Evolutionary conservation across 2,329 filamentous ascomycete species (phyloP), one percentile per base, ranked within the genome.

Genomic region (Colletotrichum melonis): DNA sequence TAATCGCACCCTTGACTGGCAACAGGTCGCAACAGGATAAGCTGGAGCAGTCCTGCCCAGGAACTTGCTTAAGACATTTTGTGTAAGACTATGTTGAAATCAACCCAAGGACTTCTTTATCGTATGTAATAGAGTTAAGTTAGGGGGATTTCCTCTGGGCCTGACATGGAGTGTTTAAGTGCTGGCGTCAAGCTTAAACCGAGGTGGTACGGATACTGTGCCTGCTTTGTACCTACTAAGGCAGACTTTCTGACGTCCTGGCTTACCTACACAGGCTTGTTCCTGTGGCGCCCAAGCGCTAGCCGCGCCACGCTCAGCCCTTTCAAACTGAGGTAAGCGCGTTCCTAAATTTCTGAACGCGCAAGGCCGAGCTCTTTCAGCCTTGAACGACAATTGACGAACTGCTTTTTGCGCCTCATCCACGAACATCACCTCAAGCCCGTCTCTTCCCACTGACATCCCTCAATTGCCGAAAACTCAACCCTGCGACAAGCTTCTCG

Each of bases 321-420:
- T n/a, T 46, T 54, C 64, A 59, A 24, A n/a, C 22, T 55, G 30
- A 64, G 26, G 24, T 66, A 73, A 73, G 71, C 71, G 71, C 64
- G 64, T 59, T 49, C 58, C 67, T 57, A 73, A 73, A 73, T 73
- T 73, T 71, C 67, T 73, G 71, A 62, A 60, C 71, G 67, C 60
- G 71, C 60, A 52, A 52, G 56, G 24, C 63, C 55, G 38, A 72
- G 66, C 32, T 60, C 42, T 46, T 55, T 64, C 66, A 68, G 63
- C 68, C 63, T 73, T 49, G 46, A 42, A 54, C 19, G 58, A 42
- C 19, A n/a, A 38, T 58, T n/a, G 14, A 62, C 24, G 12, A 65
- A 59, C n/a, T 60, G 32, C 14, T 69, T 52, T 64, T 64, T 60
- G 72, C 68, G 52, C 64, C 46, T 35, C 72, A 68, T 56, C 55